Base-by-base conservation (phyloP, 345 rosid genomes). In the Erodium maritimum region DNA sequence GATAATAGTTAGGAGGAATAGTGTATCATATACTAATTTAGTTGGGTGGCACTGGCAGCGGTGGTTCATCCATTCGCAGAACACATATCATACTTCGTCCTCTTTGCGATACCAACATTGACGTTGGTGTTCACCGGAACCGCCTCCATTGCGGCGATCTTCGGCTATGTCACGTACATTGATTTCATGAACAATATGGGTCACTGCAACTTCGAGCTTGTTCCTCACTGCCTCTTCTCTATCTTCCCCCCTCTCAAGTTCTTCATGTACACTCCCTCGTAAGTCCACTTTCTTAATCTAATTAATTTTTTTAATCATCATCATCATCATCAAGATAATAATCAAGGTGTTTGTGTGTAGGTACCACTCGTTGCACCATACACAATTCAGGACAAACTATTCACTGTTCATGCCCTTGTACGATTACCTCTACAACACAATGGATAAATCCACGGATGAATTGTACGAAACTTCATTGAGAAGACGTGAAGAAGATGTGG, bases 181-280 rank as follows among this genome's bases (percentile, higher is more conserved):
- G 93, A 90, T 59, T 67, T 76, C 17, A 90, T 90, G 95, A 90
- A 85, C 77, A 79, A 87, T 52, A 66, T 90, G 87, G 97, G 97
- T 2, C 95, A 90, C 57, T 85, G 95, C 80, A 90, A 90, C 67
- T 81, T 85, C 50, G 95, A 90, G 77, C 61, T 87, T 73, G 58
- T 87, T 58, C 95, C 95, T 0, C 69, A 21, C 13, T 56, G 65
- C 42, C 21, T 83, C 58, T 90, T 90, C 76, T 54, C 77, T 21
- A 14, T 77, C 46, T 79, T 80, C 52, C 94, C 90, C 5, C 86
- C 80, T 22, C 84, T 90, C 63, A 87, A 90, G 70, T 82, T 71
- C 69, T 66, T 90, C 52, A 70, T 79, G 74, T 87, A 90, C 68
- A 87, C 97, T 20, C 80, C 85, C 0, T 79, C 89, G 80, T 83